Percentiles rank a stretch among this genome's conserved stretches.
Conservation (phyloP, 495 filamentous ascomycete species). For the Bathelium albidoporum region DNA sequence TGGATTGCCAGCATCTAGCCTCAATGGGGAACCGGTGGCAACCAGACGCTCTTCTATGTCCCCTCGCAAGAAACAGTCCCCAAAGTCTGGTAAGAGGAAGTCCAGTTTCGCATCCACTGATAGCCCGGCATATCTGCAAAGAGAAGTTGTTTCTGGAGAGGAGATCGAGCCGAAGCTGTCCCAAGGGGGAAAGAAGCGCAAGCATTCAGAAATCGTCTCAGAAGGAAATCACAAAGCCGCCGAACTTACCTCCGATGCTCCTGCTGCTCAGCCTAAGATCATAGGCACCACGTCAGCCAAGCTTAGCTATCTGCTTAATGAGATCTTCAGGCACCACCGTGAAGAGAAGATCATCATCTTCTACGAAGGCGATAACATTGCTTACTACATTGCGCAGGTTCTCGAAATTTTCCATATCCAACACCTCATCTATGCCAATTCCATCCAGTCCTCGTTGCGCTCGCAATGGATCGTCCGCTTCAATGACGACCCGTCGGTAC, state of each 20-base stretch:
- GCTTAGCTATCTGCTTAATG: conserved; percentile 72
- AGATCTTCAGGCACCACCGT: conserved; percentile 52
- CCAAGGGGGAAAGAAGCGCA: neutral
- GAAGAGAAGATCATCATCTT: conserved; percentile 85
- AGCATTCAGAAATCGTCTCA: neutral
- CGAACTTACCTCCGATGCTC: conserved; percentile 36
- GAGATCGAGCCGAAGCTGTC: neutral
- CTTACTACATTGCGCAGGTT: conserved; percentile 58
- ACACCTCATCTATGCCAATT: conserved; percentile 62
- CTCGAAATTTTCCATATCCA: conserved; percentile 48
- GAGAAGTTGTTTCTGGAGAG: neutral
- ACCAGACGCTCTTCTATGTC: conserved; percentile 8
- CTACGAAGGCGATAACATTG: conserved; percentile 78
- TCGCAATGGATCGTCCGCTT: conserved; percentile 70
- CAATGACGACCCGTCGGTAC: conserved; percentile 49
- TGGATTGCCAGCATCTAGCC: conserved; percentile 27
- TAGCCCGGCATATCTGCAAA: neutral
- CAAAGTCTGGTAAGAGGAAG: neutral
- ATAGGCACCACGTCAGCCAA: conserved; percentile 79
- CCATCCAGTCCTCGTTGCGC: conserved; percentile 47
- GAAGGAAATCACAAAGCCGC: neutral
- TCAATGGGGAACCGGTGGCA: conserved; percentile 18
- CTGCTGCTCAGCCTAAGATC: conserved; percentile 52
- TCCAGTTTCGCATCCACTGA: neutral
- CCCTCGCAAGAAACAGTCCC: conserved; percentile 1